Percentiles rank a stretch among this genome's conserved stretches.
phyloP scores from a whole-genome alignment of 73 alveolate species.

The Paramecium primaurelia region DNA sequence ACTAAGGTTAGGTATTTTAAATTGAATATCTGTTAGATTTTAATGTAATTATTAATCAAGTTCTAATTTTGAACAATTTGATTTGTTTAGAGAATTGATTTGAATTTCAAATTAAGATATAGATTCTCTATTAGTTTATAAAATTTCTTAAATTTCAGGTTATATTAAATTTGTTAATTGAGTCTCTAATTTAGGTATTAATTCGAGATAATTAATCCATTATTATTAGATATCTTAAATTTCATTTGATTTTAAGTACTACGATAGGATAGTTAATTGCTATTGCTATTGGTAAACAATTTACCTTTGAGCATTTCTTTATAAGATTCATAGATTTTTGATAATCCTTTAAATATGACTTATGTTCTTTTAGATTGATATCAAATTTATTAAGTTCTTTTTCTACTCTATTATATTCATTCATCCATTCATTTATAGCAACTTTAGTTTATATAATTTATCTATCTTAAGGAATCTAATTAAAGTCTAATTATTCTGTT shows the following conservation, averaged over 20 bases:
- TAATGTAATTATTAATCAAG: background rate
- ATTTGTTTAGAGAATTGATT: background rate
- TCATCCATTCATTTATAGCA: conserved; percentile 9
- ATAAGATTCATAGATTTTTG: background rate
- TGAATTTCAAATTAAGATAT: background rate
- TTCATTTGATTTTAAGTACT: background rate
- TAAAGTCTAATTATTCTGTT: background rate
- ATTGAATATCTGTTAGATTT: background rate
- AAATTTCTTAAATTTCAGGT: background rate
- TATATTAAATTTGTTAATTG: background rate
- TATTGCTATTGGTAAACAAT: background rate
- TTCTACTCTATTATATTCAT: conserved; percentile 18
- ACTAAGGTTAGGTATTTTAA: background rate
- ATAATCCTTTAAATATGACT: background rate
- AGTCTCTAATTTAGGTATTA: background rate
- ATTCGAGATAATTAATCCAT: conserved; percentile 3
- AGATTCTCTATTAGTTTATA: background rate
- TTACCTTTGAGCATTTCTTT: background rate
- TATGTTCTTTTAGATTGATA: background rate
- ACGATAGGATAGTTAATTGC: background rate
- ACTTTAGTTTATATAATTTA: background rate
- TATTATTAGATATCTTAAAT: conserved; percentile 15
- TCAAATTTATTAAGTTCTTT: background rate
- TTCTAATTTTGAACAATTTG: background rate
- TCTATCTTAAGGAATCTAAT: background rate